Evolutionary conservation across 331 rosid genomes (phyloP), one percentile per base, ranked within the genome.

Genomic region (Malus hybrid): DNA sequence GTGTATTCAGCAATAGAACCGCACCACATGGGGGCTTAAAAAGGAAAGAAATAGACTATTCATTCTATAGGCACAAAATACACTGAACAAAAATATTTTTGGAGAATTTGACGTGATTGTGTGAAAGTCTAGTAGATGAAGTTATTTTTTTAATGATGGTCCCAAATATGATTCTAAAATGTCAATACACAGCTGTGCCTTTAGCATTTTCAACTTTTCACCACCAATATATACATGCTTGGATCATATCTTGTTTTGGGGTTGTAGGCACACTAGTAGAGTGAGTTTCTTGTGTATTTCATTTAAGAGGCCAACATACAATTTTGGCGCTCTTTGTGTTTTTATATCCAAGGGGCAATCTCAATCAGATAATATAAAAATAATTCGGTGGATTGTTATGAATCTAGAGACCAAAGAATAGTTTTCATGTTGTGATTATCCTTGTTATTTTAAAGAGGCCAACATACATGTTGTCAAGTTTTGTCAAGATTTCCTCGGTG

Each of bases 81-180:
- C 34, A 34, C 12, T 13, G 27, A 59, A 73, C 39, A 44, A 59
- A 34, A 73, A 59, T 36, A 15, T 27, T 2, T 14, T 57, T 13
- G 6, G 19, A 73, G 77, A 73, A 27, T 16, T 61, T 60, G 77
- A 20, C 77, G 77, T 60, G 77, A 73, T 34, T 42, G 42, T 61
- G 5, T 61, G 4, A 28, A 42, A 39, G 28, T 24, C 77, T 60
- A 13, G 19, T 10, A 22, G 27, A 59, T 59, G 20, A 54, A 14
- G 39, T 59, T 36, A 39, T 22, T 39, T 14, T 59, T 27, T 60
- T 4, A 18, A 24, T 73, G 69, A 42, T 60, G 27, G 60, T 52
- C 10, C n/a, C 44, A 60, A 42, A 27, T 10, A 42, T 24, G 44
- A 15, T 42, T 39, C 77, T 15, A 73, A 6, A 9, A 39, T 64